Evolutionary conservation across 768 basidiomycete genomes (phyloP), one percentile per base, ranked within the genome.

Genomic region (Mrakia hoshinonis): DNA sequence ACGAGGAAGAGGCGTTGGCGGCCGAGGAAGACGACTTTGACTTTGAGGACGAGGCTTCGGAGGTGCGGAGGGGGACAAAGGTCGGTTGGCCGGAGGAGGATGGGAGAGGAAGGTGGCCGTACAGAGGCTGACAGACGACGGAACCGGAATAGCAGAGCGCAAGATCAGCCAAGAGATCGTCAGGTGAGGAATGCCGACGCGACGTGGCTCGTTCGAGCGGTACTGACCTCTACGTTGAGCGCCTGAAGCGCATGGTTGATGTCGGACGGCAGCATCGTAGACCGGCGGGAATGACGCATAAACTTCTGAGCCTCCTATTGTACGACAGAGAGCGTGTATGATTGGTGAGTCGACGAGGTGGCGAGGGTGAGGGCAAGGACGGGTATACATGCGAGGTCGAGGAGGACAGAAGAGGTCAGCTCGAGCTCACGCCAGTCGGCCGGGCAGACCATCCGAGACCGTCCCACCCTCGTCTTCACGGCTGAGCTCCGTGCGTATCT

Each of bases 161-260:
- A 12, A 2, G 31, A n/a, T 15, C 3, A 52, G 51, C 22, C 9
- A 1, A 0, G 29, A 18, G 51, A 7, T 52, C n/a, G 29, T n/a
- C 51, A 29, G 13, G 5, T 3, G n/a, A 52, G 48, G 29, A 3
- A 26, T 9, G 15, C 22, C 6, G 49, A 20, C 61, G 43, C 34
- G 34, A 24, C 24, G 61, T 24, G 55, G 51, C n/a, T 24, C n/a
- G 29, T 11, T 11, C n/a, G 36, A 29, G 9, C 1, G 24, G 38
- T 9, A 75, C 79, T 73, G 55, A 81, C 81, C 76, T 98, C 96
- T 74, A 98, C 92, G 81, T 97, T 98, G 54, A 95, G 84, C 1
- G 91, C 91, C 73, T 91, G 90, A 60, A 99, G 83, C 1, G 96
- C 96, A 74, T 91, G 87, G 80, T 97, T 94, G 70, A 98, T 87